These are phyloP conservation scores for Dillenia suffruticosa DNA, from an alignment of 164 flowering plant species.

Conservation along the genomic window DNA sequence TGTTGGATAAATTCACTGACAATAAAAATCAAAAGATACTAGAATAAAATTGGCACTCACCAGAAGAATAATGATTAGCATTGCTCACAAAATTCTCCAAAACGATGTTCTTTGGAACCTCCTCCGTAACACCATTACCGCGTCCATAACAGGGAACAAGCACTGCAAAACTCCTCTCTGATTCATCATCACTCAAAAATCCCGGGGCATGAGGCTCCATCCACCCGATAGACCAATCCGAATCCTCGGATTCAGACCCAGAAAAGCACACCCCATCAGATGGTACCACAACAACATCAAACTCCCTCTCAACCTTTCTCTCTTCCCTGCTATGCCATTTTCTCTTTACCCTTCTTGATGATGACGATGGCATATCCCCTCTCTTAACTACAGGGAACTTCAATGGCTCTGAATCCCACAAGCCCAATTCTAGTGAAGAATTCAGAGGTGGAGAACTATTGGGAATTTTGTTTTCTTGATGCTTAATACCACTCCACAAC, in stretches of 20 bases:
- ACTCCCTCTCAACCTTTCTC: constrained; percentile 63
- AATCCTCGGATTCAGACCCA: constrained; percentile 83
- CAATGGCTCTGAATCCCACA: constrained; percentile 32
- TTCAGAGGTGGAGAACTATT: constrained; percentile 20
- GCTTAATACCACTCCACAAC: constrained; percentile 40
- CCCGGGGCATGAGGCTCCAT: constrained; percentile 84
- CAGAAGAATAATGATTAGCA: constrained; percentile 43
- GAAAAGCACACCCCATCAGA: constrained; percentile 80
- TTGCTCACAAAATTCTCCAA: constrained; percentile 42
- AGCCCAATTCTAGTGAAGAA: constrained; percentile 28
- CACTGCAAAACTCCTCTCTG: constrained; percentile 74
- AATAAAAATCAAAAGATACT: no score
- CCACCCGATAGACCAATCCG: constrained; percentile 96
- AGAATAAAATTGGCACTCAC: constrained; percentile 25
- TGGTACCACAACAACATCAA: constrained; percentile 78
- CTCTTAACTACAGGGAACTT: constrained; percentile 33
- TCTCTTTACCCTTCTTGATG: constrained; percentile 45
- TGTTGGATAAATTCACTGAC: no score
- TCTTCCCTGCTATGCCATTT: constrained; percentile 79
- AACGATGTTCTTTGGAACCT: constrained; percentile 30
- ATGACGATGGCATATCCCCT: constrained; percentile 28
- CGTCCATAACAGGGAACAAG: constrained; percentile 81
- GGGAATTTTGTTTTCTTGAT: constrained; percentile 25
- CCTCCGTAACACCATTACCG: constrained; percentile 27
- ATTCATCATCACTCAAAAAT: constrained; percentile 63